Base-by-base conservation (phyloP, 768 basidiomycete genomes). In the Naganishia vaughanmartiniae region DNA sequence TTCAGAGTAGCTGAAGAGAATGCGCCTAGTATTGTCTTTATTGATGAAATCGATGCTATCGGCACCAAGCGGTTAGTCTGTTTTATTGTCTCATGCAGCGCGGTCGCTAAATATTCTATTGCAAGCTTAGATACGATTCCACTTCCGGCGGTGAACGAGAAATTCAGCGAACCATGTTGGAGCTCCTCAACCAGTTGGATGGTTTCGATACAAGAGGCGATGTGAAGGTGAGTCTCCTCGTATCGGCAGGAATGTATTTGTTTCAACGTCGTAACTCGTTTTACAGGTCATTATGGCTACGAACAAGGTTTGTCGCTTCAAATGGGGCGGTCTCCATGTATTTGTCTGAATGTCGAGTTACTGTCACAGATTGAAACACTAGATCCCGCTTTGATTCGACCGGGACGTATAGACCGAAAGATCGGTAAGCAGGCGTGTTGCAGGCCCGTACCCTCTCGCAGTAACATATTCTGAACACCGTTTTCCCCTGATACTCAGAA, bases 151-250 rank as follows among this genome's bases (percentile, higher is more conserved):
- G 96, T 73, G 95, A 99, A 83, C 91, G 95, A 74, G 96, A 99
- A 84, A 98, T 99, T 75, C 96, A 99, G 81, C 88, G 96, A 70
- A 99, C 96, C 19, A 97, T 99, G 96, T 85, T 98, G 83, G 96
- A 99, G 81, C 86, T 99, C 58, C 87, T 99, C 65, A 99, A 99
- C 80, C 96, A 99, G 82, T 86, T 99, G 48, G 96, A 99, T 76
- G 96, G 96, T n/a, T 98, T 99, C 81, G 96, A 99, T 79, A 93
- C 93, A 6, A 89, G 94, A 68, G 95, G 95, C n/a, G 96, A 98
- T 79, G 94, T 99, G 70, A 99, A 98, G 83, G 95, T 99, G 74
- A 97, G 98, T 81, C 94, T 17, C 98, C 94, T 9, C 98, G 98
- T 83, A 89, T 76, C 58, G 77, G 76, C 26, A 55, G 76, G 70